Conservation (phyloP, 768 basidiomycete genomes). For the Asterophora lycoperdoides region DNA sequence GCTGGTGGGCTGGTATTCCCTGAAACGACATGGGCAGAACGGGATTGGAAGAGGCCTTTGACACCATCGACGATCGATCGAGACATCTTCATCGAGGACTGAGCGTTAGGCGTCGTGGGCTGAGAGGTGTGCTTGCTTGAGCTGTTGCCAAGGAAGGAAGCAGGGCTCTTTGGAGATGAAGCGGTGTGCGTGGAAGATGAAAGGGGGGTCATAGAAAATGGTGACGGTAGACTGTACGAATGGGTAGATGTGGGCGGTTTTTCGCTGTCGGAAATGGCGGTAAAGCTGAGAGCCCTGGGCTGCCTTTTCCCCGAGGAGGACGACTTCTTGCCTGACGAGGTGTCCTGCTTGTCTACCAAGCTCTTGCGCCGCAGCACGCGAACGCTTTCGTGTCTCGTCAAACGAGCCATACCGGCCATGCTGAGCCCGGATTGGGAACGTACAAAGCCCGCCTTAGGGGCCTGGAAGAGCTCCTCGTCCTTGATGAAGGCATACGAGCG, state of each 20-base stretch:
- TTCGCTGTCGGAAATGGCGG: constrained; percentile 28
- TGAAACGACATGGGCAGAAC: constrained; percentile 36
- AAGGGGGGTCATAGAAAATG: constrained; percentile 30
- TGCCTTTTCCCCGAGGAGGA: constrained; percentile 25
- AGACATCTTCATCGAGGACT: constrained; percentile 25
- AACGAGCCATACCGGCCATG: constrained; percentile 57
- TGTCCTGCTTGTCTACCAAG: constrained; percentile 33
- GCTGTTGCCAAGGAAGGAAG: constrained; percentile 13
- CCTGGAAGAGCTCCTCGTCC: constrained; percentile 62
- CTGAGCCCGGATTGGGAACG: constrained; percentile 58
- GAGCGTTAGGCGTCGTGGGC: constrained; percentile 13
- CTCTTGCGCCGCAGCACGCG: constrained; percentile 59
- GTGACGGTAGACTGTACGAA: constrained; percentile 29
- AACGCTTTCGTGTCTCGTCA: constrained; percentile 68
- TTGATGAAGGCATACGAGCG: constrained; percentile 60
- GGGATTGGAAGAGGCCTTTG: constrained; percentile 53
- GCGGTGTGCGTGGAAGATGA: constrained; percentile 14
- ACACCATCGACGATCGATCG: constrained; percentile 61
- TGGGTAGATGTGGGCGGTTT: constrained; percentile 10
- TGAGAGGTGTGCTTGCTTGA: constrained; percentile 9
- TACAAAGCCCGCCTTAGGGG: constrained; percentile 43
- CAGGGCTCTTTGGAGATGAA: constrained; percentile 17
- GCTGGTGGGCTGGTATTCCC: constrained; percentile 8
- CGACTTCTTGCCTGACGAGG: constrained; percentile 18
- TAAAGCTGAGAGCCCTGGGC: constrained; percentile 33